Conservation (phyloP, 768 basidiomycete species). For the Russula virescens region DNA sequence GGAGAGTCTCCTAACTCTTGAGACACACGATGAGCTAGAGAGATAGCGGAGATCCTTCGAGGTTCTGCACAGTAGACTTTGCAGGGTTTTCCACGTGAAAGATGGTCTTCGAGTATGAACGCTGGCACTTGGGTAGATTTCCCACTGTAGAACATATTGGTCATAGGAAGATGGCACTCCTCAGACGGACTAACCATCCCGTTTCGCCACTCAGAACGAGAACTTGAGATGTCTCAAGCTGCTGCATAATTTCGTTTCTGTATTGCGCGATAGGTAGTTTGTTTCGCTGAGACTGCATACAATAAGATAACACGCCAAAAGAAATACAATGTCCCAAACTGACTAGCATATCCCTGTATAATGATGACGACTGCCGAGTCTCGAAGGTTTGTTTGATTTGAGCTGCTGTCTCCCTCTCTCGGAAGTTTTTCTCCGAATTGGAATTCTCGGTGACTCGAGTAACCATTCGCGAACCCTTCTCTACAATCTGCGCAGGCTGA, state of each 20-base stretch:
- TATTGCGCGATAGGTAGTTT: conserved; percentile 82
- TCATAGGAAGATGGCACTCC: conserved; percentile 11
- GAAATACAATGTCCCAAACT: conserved; percentile 29
- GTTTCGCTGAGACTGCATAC: conserved; percentile 60
- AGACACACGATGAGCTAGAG: conserved; percentile 91
- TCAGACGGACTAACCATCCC: conserved; percentile 47
- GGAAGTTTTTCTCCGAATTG: conserved; percentile 1
- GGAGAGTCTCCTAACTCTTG: conserved; percentile 84
- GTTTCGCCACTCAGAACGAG: conserved; percentile 85
- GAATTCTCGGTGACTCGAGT: neutral
- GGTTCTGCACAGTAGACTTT: conserved; percentile 96
- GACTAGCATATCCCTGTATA: conserved; percentile 89
- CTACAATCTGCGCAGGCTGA: conserved; percentile 14
- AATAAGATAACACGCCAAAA: conserved; percentile 4
- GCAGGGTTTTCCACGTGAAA: conserved; percentile 73
- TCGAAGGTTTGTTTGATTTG: conserved; percentile 54
- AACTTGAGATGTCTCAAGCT: conserved; percentile 70
- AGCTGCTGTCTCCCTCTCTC: conserved; percentile 33
- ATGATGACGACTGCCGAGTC: conserved; percentile 51
- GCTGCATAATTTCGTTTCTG: conserved; percentile 62
- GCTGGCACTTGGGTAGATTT: conserved; percentile 96
- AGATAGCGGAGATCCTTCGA: conserved; percentile 91
- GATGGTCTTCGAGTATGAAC: conserved; percentile 87
- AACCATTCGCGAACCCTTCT: neutral
- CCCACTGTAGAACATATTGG: conserved; percentile 46